phyloP scores from a whole-genome alignment of 176 grass and related monocot species.

The Neostapfia colusana region DNA sequence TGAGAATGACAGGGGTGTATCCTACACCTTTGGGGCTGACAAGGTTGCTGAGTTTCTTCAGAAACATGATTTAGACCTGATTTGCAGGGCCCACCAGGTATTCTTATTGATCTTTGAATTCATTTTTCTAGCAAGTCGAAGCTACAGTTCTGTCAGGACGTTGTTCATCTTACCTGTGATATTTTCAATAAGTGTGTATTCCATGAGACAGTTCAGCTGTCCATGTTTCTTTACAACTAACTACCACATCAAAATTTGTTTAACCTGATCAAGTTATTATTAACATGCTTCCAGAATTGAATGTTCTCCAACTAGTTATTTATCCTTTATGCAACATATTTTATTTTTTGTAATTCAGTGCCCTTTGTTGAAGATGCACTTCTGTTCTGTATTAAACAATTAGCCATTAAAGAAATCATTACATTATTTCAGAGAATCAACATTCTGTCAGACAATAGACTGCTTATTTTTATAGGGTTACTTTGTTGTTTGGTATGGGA shows the following conservation, averaged over 20 bases:
- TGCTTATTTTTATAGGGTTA: conserved; percentile 11
- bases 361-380: not conserved
- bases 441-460: not conserved
- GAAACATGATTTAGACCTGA: conserved; percentile 64
- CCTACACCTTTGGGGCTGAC: conserved; percentile 72
- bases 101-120: conserved; percentile 21
- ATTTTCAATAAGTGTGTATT: not conserved
- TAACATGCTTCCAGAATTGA: not conserved
- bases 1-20: conserved; percentile 72
- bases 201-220: not conserved
- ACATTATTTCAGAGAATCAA: not conserved
- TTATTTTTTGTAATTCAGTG: not conserved
- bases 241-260: not conserved
- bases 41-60: conserved; percentile 61
- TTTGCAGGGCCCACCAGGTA: conserved; percentile 83
- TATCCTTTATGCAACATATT: not conserved
- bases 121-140: conserved; percentile 20
- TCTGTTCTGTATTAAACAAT: not conserved
- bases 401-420: not conserved
- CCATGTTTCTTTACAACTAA: not conserved
- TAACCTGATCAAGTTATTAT: not conserved
- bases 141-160: not conserved
- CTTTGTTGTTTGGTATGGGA: conserved; percentile 22
- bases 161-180: not conserved
- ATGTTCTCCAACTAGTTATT: not conserved